These are phyloP conservation scores for Chrysoporthe austroafricana DNA, from an alignment of 2,329 filamentous ascomycete species.

Conservation along the genomic window DNA sequence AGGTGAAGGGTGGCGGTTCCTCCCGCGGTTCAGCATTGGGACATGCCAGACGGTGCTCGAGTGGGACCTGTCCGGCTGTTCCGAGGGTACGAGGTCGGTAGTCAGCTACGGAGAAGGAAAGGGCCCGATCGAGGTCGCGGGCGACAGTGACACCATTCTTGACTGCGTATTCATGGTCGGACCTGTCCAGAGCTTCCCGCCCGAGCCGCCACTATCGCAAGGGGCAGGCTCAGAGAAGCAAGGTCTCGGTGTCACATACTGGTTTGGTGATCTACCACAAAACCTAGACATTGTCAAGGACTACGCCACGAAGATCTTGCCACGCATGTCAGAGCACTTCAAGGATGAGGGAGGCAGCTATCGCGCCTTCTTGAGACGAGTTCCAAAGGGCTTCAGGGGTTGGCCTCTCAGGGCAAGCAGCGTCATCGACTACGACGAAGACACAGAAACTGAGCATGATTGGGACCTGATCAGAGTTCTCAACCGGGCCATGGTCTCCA, in stretches of 20 bases:
- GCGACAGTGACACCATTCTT: conserved; percentile 26
- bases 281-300: conserved; percentile 32
- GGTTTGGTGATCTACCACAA: conserved; percentile 33
- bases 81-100: conserved; percentile 30
- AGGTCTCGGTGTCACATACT: conserved; percentile 34
- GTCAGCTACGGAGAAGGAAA: conserved; percentile 35
- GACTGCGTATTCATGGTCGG: conserved; percentile 35
- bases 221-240: not conserved
- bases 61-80: conserved; percentile 32
- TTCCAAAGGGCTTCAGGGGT: not conserved
- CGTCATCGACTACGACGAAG: conserved; percentile 33
- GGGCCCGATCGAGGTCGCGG: conserved; percentile 26
- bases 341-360: conserved; percentile 28
- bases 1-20: conserved; percentile 11
- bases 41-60: conserved; percentile 19
- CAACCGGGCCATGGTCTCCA: conserved; percentile 31
- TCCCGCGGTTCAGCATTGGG: conserved; percentile 13
- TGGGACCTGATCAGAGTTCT: conserved; percentile 32
- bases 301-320: conserved; percentile 31
- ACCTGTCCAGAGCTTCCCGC: conserved; percentile 30
- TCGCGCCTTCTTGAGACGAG: conserved; percentile 31
- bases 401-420: conserved; percentile 26
- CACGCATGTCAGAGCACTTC: conserved; percentile 31
- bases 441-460: conserved; percentile 29
- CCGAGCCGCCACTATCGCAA: not conserved